These are phyloP conservation scores for Pulicaria dysenterica DNA, from an alignment of 129 eudicot genomes.

Conservation along the genomic window DNA sequence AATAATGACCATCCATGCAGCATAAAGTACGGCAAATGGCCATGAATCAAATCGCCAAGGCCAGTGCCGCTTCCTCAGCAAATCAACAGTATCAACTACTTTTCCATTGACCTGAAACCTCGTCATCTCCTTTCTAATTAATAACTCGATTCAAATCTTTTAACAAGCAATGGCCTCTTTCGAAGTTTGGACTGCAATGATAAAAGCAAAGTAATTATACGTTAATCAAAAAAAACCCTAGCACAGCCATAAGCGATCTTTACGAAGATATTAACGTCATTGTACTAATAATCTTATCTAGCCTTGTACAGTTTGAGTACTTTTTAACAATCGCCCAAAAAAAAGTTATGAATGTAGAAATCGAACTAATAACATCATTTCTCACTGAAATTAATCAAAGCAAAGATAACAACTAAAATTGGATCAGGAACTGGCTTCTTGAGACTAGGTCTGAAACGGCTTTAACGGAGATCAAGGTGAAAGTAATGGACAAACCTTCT, in stretches of 20 bases:
- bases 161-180: constrained; percentile 6
- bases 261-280: not conserved
- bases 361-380: not conserved
- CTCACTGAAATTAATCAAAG: not conserved
- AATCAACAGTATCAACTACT: constrained; percentile 85
- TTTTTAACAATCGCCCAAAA: not conserved
- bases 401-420: not conserved
- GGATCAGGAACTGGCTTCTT: constrained; percentile 24
- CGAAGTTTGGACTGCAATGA: constrained; percentile 13
- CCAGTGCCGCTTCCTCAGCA: constrained; percentile 64
- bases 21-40: constrained; percentile 78
- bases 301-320: not conserved
- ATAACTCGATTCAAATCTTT: constrained; percentile 3
- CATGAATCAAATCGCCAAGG: constrained; percentile 76
- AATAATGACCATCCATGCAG: constrained; percentile 53
- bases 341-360: constrained; percentile 4
- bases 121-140: constrained; percentile 46
- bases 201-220: constrained; percentile 7
- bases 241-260: constrained; percentile 4
- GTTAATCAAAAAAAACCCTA: constrained; percentile 15
- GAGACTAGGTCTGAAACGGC: constrained; percentile 26
- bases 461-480: constrained; percentile 23
- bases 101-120: constrained; percentile 76
- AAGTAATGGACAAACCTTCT: not conserved
- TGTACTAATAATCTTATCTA: not conserved